Evolutionary conservation across 2,329 filamentous ascomycete species (phyloP).

Genomic region (Bipolaris oryzae): DNA sequence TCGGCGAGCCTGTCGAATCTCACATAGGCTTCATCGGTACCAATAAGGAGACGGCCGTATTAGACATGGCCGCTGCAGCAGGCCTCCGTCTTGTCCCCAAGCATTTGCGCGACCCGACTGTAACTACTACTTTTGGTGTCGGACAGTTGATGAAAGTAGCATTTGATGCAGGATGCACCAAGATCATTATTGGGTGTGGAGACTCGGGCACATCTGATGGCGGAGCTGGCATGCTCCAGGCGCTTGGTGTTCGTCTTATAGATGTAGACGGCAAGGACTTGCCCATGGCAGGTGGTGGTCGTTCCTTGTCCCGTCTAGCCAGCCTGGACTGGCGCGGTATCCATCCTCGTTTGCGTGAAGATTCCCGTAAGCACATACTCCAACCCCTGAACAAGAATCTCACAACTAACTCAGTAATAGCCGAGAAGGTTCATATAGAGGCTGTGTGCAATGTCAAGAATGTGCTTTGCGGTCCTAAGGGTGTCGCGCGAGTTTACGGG

Average conservation of each 20-base stretch:
- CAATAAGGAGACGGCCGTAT: constrained; percentile 52
- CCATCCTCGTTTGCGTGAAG: constrained; percentile 46
- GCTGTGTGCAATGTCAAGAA: constrained; percentile 61
- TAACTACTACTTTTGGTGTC: constrained; percentile 60
- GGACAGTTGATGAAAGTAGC: constrained; percentile 57
- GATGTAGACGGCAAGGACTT: constrained; percentile 48
- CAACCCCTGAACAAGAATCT: neutral
- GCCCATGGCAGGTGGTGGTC: constrained; percentile 51
- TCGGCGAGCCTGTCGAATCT: constrained; percentile 51
- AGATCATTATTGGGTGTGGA: constrained; percentile 59
- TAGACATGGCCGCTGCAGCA: constrained; percentile 62
- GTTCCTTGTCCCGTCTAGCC: constrained; percentile 47
- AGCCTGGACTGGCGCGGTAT: constrained; percentile 50
- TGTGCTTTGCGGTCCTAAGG: constrained; percentile 56
- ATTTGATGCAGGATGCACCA: constrained; percentile 53
- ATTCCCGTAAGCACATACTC: constrained; percentile 23
- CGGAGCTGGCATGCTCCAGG: constrained; percentile 61
- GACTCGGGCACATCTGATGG: constrained; percentile 62
- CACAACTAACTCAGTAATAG: constrained; percentile 17
- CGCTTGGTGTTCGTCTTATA: constrained; percentile 56
- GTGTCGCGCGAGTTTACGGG: constrained; percentile 59
- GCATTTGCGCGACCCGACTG: constrained; percentile 53
- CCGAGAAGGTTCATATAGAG: constrained; percentile 50
- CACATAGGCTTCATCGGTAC: constrained; percentile 55
- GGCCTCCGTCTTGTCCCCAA: constrained; percentile 58